These are phyloP conservation scores for Mortierella sp. DNA, from an alignment of 371 early-diverging fungal genomes.

Conservation along the genomic window DNA sequence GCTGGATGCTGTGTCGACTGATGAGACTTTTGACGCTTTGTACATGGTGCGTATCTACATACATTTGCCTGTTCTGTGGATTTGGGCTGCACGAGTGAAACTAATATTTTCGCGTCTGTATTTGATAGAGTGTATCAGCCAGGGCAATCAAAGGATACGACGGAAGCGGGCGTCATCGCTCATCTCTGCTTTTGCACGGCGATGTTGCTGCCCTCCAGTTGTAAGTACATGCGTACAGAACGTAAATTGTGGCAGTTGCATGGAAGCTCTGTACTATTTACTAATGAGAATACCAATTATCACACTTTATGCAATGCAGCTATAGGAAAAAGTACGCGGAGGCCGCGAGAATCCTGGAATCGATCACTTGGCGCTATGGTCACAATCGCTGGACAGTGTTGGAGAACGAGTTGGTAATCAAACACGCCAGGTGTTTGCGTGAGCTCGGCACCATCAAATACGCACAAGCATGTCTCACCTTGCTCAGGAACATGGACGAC, in stretches of 20 bases:
- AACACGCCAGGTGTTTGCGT: conserved; percentile 78
- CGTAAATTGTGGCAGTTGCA: neutral
- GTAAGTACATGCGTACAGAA: conserved; percentile 62
- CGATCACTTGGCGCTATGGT: conserved; percentile 75
- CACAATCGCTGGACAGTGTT: conserved; percentile 80
- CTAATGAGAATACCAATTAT: neutral
- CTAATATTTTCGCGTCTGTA: neutral
- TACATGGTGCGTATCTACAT: conserved; percentile 71
- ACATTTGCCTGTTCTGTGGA: neutral
- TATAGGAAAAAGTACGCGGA: conserved; percentile 74
- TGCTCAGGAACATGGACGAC: conserved; percentile 69
- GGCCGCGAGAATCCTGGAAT: conserved; percentile 78
- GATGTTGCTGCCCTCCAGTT: conserved; percentile 86
- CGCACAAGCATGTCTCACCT: conserved; percentile 71
- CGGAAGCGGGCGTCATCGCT: conserved; percentile 71
- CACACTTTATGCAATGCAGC: conserved; percentile 54
- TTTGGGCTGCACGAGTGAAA: neutral
- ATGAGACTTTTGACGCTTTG: conserved; percentile 80
- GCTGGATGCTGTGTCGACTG: conserved; percentile 69
- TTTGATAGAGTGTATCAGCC: conserved; percentile 45
- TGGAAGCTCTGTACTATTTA: neutral
- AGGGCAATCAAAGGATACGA: conserved; percentile 82
- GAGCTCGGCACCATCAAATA: conserved; percentile 69
- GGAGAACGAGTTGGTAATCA: conserved; percentile 80
- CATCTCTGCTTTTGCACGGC: conserved; percentile 75